These are phyloP conservation scores for Chaetomium sp. DNA, from an alignment of 2,329 filamentous ascomycete genomes.

Conservation along the genomic window DNA sequence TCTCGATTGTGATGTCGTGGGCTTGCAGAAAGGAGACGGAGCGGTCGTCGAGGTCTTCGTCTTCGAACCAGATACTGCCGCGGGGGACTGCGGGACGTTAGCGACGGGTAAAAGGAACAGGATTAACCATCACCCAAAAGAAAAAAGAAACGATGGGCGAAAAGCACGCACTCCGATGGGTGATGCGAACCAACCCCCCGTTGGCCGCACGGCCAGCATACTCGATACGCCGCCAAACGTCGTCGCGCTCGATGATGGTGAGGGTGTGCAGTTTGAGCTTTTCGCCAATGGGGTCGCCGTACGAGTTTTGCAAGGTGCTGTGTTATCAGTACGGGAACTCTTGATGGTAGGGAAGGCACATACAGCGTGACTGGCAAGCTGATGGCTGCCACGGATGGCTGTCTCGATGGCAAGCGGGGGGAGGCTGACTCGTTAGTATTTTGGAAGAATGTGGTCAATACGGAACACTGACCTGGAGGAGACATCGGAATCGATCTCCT, in stretches of 20 bases:
- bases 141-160: neutral
- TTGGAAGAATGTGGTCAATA: no score
- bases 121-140: no score
- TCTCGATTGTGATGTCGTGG: neutral
- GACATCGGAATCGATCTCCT: no score
- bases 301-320: neutral
- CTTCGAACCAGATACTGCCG: slow-evolving; percentile 1
- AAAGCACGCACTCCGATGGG: neutral
- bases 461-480: no score
- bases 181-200: neutral
- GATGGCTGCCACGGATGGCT: no score
- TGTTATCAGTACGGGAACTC: no score
- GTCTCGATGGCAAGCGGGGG: no score
- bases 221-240: neutral
- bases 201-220: neutral
- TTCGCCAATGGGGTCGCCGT: slow-evolving; percentile 2
- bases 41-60: neutral
- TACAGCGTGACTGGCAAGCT: no score
- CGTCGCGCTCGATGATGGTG: slow-evolving; percentile 1
- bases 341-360: no score
- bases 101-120: neutral
- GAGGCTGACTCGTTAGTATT: no score
- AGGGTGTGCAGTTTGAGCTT: neutral
- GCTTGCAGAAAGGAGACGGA: neutral
- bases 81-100: neutral